These are phyloP conservation scores for Aspergillus nomiae DNA, from an alignment of 2,329 filamentous ascomycete genomes.

Conservation along the genomic window DNA sequence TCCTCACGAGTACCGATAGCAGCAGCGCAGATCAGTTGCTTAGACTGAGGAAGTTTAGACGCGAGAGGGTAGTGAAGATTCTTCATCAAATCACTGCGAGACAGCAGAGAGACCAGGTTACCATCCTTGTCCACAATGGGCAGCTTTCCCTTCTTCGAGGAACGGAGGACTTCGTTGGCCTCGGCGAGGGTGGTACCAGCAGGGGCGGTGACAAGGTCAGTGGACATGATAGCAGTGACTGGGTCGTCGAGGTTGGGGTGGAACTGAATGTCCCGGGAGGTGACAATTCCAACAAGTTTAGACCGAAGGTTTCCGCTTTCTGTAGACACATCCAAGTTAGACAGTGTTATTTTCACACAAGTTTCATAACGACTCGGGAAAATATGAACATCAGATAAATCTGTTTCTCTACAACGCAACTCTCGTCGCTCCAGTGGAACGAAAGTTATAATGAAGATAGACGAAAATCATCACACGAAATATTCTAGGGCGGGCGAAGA, in stretches of 20 bases:
- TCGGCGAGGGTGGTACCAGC: slow-evolving; percentile 80
- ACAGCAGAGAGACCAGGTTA: slow-evolving; percentile 90
- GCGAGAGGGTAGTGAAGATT: slow-evolving; percentile 96
- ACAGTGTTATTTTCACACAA: slow-evolving; percentile 15
- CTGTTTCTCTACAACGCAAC: slow-evolving; percentile 77
- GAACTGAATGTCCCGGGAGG: slow-evolving; percentile 97
- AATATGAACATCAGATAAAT: slow-evolving; percentile 50
- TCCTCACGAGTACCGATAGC: slow-evolving; percentile 93
- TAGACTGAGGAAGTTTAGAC: slow-evolving; percentile 93
- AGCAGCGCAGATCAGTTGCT: slow-evolving; percentile 94
- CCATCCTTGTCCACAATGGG: slow-evolving; percentile 82
- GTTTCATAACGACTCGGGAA: slow-evolving; percentile 6
- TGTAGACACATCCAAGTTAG: slow-evolving; percentile 44
- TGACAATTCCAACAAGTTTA: slow-evolving; percentile 96
- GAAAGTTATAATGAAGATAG: slow-evolving; percentile 88
- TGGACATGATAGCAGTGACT: slow-evolving; percentile 92
- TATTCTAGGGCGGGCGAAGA: slow-evolving; percentile 13
- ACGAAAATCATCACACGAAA: slow-evolving; percentile 69
- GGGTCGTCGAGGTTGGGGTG: slow-evolving; percentile 72
- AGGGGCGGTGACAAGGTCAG: slow-evolving; percentile 84
- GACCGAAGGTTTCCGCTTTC: slow-evolving; percentile 91
- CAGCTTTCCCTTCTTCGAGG: slow-evolving; percentile 98
- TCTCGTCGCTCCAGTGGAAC: slow-evolving; percentile 97
- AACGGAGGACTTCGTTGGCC: slow-evolving; percentile 88
- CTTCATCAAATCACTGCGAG: slow-evolving; percentile 95